These are phyloP conservation scores for Kalmusia sp. DNA, from an alignment of 2,329 filamentous ascomycete genomes.

Conservation along the genomic window DNA sequence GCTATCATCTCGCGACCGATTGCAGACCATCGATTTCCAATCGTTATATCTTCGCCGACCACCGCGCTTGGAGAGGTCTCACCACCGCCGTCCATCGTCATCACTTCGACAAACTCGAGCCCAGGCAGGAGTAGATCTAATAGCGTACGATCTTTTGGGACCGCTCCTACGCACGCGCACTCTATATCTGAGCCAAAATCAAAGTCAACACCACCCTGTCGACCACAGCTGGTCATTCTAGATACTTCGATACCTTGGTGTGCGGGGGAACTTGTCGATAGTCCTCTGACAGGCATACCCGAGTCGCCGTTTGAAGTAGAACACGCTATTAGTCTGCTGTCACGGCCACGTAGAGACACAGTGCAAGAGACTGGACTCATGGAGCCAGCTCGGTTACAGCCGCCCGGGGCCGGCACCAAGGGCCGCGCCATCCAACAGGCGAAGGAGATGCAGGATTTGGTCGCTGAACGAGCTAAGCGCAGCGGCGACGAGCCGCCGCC, in stretches of 20 bases:
- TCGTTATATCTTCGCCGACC: conserved; percentile 20
- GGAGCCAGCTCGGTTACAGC: conserved; percentile 39
- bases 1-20: conserved; percentile 35
- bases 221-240: conserved; percentile 20
- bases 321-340: conserved; percentile 10
- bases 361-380: conserved; percentile 23
- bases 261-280: conserved; percentile 18
- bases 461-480: conserved; percentile 68
- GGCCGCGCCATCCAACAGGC: conserved; percentile 73
- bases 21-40: conserved; percentile 20
- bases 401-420: conserved; percentile 53
- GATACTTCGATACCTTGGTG: conserved; percentile 22
- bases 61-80: conserved; percentile 12
- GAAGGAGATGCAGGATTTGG: conserved; percentile 70
- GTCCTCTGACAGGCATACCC: conserved; percentile 31
- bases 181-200: conserved; percentile 30
- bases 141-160: neutral
- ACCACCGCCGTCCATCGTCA: conserved; percentile 8
- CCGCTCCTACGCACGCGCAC: conserved; percentile 18
- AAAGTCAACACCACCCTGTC: conserved; percentile 16
- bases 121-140: conserved; percentile 2
- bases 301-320: conserved; percentile 31
- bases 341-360: neutral
- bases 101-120: conserved; percentile 10
- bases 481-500: conserved; percentile 67